phyloP scores from a whole-genome alignment of 2,329 filamentous ascomycete species.

The Trichoderma citrinoviride region DNA sequence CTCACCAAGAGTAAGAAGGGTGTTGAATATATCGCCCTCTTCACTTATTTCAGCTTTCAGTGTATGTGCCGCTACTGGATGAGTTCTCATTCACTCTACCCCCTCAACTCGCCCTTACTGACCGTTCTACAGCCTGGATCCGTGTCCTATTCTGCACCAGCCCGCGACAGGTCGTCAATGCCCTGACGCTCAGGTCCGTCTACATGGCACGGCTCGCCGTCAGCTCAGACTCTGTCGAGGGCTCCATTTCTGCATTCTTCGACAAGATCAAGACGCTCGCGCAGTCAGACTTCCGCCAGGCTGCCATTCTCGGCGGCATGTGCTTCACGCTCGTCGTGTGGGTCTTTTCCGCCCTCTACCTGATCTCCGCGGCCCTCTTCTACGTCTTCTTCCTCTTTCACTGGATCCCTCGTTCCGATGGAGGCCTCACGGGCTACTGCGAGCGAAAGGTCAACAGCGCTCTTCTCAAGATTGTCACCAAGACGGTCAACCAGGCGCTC shows the following conservation, averaged over 20 bases:
- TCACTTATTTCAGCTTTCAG: constrained; percentile 79
- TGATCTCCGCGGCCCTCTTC: constrained; percentile 72
- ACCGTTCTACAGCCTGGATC: constrained; percentile 67
- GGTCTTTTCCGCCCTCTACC: constrained; percentile 73
- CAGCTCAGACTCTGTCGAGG: constrained; percentile 52
- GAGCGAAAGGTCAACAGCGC: constrained; percentile 86
- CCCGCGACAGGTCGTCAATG: constrained; percentile 88
- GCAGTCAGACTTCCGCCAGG: constrained; percentile 71
- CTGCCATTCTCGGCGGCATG: constrained; percentile 84
- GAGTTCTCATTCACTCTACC: background rate
- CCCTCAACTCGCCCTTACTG: background rate
- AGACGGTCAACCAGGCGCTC: constrained; percentile 84
- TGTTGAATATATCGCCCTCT: constrained; percentile 83
- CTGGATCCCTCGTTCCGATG: constrained; percentile 80
- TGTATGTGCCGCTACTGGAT: constrained; percentile 41
- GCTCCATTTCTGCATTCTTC: constrained; percentile 73
- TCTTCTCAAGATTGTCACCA: constrained; percentile 77
- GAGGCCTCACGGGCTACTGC: constrained; percentile 80
- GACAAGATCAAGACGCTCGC: constrained; percentile 74
- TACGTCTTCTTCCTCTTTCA: constrained; percentile 91
- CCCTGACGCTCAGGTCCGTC: constrained; percentile 80
- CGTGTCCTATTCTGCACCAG: constrained; percentile 88
- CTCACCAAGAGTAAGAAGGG: constrained; percentile 90
- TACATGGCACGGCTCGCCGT: constrained; percentile 70
- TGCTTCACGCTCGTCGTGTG: constrained; percentile 87